Evolutionary conservation across 164 flowering plant species (phyloP).

Genomic region (Sextonia rubra): DNA sequence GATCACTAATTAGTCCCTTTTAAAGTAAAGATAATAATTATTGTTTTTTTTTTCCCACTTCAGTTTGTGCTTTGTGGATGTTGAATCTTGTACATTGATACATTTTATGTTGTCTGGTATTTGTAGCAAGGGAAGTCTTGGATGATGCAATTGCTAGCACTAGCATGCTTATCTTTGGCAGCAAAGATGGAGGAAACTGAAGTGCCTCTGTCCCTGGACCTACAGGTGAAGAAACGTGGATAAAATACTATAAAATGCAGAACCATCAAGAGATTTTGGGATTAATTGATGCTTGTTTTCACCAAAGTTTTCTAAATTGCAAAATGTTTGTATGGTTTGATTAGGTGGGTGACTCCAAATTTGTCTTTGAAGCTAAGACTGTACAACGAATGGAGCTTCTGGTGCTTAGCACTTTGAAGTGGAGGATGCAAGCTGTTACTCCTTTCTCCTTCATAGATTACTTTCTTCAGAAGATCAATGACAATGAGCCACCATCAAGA

Average conservation of each 20-base stretch:
- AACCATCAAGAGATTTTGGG: slow-evolving; percentile 1
- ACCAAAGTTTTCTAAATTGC: not conserved
- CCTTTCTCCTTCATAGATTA: slow-evolving; percentile 71
- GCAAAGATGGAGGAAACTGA: slow-evolving; percentile 87
- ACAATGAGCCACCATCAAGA: slow-evolving; percentile 26
- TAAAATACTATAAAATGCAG: slow-evolving; percentile 13
- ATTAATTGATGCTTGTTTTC: not conserved
- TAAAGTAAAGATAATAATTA: not conserved
- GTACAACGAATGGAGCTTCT: slow-evolving; percentile 89
- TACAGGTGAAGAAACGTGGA: slow-evolving; percentile 49
- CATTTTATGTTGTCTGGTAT: not conserved
- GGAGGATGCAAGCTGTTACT: slow-evolving; percentile 80
- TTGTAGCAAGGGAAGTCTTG: slow-evolving; percentile 64
- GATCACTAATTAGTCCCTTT: no score
- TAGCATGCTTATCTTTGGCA: slow-evolving; percentile 77
- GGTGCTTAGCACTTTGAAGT: slow-evolving; percentile 64
- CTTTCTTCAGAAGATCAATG: slow-evolving; percentile 48
- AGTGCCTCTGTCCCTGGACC: slow-evolving; percentile 61
- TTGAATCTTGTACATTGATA: slow-evolving; percentile 1
- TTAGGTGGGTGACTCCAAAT: slow-evolving; percentile 62
- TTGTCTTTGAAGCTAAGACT: slow-evolving; percentile 70
- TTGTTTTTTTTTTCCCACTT: no score
- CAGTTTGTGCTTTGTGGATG: not conserved
- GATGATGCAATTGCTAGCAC: slow-evolving; percentile 77
- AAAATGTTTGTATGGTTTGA: not conserved